Percentiles rank a stretch among this genome's conserved stretches.
Evolutionary conservation across 768 basidiomycete genomes (phyloP).

Genomic region (Psilocybe tampanensis): DNA sequence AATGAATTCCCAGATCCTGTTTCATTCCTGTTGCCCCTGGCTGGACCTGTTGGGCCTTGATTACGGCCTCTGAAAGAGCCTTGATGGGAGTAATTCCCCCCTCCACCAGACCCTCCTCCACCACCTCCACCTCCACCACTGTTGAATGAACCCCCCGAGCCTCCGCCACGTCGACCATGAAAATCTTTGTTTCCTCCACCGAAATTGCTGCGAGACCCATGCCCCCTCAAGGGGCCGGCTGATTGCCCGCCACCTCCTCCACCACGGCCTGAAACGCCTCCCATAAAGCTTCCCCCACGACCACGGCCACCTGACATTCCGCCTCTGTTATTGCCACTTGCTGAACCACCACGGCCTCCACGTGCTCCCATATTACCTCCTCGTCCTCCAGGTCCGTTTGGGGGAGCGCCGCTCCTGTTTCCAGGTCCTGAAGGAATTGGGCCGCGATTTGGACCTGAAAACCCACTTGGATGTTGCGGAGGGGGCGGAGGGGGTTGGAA

Average conservation of each 20-base stretch:
- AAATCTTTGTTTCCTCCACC: slow-evolving; percentile 57
- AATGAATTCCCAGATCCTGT: slow-evolving; percentile 40
- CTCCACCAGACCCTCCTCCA: slow-evolving; percentile 32
- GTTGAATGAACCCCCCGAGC: slow-evolving; percentile 66
- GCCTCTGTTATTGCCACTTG: slow-evolving; percentile 44
- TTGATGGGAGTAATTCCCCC: slow-evolving; percentile 41
- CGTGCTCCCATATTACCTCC: slow-evolving; percentile 47
- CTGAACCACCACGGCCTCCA: slow-evolving; percentile 54
- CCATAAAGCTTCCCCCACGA: slow-evolving; percentile 39
- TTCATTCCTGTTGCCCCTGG: slow-evolving; percentile 44
- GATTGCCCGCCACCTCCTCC: slow-evolving; percentile 48
- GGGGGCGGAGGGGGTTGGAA: slow-evolving; percentile 64
- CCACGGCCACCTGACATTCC: slow-evolving; percentile 41
- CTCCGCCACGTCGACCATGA: slow-evolving; percentile 66
- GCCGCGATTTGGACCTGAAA: slow-evolving; percentile 39
- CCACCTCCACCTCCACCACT: slow-evolving; percentile 39
- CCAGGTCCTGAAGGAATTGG: slow-evolving; percentile 39
- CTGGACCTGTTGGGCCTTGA: slow-evolving; percentile 50
- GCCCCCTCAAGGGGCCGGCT: slow-evolving; percentile 56
- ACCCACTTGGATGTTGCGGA: slow-evolving; percentile 39
- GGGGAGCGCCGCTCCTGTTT: slow-evolving; percentile 31
- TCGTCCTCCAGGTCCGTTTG: slow-evolving; percentile 33
- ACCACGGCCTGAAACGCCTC: slow-evolving; percentile 42
- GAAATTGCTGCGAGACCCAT: slow-evolving; percentile 68
- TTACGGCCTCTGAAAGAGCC: slow-evolving; percentile 63